These are phyloP conservation scores for Abortiporus biennis DNA, from an alignment of 1,284 basidiomycete genomes.

Conservation along the genomic window DNA sequence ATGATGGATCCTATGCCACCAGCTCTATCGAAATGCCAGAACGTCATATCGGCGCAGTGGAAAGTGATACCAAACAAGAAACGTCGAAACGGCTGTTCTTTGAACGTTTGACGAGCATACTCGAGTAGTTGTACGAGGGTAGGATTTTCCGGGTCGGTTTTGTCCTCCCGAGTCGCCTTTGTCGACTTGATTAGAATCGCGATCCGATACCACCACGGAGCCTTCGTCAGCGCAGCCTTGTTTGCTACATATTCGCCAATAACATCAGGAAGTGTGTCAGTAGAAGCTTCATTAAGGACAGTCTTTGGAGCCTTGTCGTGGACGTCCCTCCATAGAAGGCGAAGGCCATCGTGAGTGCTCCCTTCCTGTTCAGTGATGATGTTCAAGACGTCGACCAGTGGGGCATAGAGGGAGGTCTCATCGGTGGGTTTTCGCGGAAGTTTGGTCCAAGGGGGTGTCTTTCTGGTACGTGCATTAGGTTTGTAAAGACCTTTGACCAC, in stretches of 20 bases:
- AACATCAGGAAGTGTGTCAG: too few relatives aligned
- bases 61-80: background rate
- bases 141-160: too few relatives aligned
- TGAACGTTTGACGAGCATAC: background rate
- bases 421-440: background rate
- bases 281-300: too few relatives aligned
- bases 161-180: too few relatives aligned
- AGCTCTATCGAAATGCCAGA: background rate
- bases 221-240: too few relatives aligned
- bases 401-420: background rate
- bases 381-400: background rate
- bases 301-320: too few relatives aligned
- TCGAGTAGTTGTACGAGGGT: too few relatives aligned
- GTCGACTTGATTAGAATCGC: too few relatives aligned
- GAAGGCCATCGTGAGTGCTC: background rate
- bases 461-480: too few relatives aligned
- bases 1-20: background rate
- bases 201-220: too few relatives aligned
- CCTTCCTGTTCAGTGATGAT: background rate
- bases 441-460: background rate
- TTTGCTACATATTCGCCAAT: too few relatives aligned
- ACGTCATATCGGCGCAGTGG: background rate
- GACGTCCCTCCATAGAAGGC: background rate
- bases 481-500: too few relatives aligned
- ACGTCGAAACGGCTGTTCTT: background rate